Conservation (phyloP, 768 basidiomycete genomes). For the Sistotremastrum niveocremeum region DNA sequence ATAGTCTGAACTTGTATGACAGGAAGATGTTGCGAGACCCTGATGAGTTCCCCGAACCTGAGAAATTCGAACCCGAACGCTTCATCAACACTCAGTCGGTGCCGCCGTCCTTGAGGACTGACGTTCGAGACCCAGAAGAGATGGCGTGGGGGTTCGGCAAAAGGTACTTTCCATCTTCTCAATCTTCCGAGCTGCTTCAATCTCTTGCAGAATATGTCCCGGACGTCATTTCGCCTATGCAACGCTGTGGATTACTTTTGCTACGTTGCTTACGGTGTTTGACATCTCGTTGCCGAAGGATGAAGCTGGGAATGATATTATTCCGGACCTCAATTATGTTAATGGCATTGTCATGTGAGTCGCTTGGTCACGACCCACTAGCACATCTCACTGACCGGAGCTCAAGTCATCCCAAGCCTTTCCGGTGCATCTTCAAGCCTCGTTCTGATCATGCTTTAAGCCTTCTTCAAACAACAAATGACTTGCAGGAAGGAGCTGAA, state of each 20-base stretch:
- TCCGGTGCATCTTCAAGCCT: conserved; percentile 23
- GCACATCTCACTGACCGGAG: background rate
- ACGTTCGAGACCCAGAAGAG: too few relatives aligned
- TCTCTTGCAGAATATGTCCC: conserved; percentile 4
- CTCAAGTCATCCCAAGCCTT: conserved; percentile 28
- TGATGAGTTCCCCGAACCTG: conserved; percentile 20
- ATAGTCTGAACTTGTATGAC: background rate
- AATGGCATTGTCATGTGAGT: too few relatives aligned
- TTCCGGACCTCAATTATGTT: conserved; percentile 19
- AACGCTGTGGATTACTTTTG: conserved; percentile 3
- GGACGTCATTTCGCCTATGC: conserved; percentile 7
- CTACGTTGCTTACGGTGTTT: conserved; percentile 6
- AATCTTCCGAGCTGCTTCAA: too few relatives aligned
- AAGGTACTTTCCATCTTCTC: too few relatives aligned
- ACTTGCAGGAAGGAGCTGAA: too few relatives aligned
- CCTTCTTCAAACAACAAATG: too few relatives aligned
- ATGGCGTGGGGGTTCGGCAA: too few relatives aligned
- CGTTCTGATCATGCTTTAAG: conserved; percentile 13
- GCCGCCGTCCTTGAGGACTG: background rate
- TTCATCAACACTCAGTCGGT: conserved; percentile 14
- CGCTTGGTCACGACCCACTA: too few relatives aligned
- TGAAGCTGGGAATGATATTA: conserved; percentile 27
- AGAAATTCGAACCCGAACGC: conserved; percentile 25
- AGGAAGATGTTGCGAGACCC: conserved; percentile 23
- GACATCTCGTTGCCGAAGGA: conserved; percentile 21